A percentile compares a stretch with the other conserved stretches of the same genome.
These are phyloP conservation scores for Colletotrichum scovillei DNA, from an alignment of 2,329 filamentous ascomycete species.

Conservation along the genomic window DNA sequence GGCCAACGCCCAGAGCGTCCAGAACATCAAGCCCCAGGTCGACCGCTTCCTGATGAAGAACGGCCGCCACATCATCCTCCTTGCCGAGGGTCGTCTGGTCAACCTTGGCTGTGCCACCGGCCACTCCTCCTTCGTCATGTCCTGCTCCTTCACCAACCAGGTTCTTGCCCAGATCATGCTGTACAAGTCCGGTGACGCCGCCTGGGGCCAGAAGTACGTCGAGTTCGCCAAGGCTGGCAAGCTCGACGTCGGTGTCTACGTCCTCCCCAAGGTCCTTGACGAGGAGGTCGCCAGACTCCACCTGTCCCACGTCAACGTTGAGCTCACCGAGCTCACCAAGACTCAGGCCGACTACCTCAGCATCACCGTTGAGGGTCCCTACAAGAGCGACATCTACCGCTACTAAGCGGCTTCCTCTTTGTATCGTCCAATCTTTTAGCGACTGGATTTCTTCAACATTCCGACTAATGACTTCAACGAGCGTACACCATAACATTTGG, in stretches of 20 bases:
- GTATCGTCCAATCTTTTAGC: conserved; percentile 40
- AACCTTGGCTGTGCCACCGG: conserved; percentile 99
- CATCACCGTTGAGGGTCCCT: conserved; percentile 87
- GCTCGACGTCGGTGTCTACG: conserved; percentile 93
- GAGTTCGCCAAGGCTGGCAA: conserved; percentile 95
- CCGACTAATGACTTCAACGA: conserved; percentile 38
- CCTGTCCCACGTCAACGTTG: conserved; percentile 91
- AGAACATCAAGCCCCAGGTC: conserved; percentile 99
- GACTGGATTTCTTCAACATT: conserved; percentile 35
- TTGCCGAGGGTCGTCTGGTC: conserved; percentile 98
- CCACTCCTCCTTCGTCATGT: conserved; percentile 99
- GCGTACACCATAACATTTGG: conserved; percentile 35
- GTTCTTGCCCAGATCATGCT: conserved; percentile 99
- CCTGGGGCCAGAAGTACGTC: conserved; percentile 92
- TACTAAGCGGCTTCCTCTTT: conserved; percentile 55
- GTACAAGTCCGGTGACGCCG: conserved; percentile 90
- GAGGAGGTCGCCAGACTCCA: conserved; percentile 98
- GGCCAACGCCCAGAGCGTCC: conserved; percentile 90
- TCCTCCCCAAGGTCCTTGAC: conserved; percentile 97
- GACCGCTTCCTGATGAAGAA: conserved; percentile 96
- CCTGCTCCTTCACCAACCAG: conserved; percentile 99
- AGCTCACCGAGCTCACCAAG: conserved; percentile 86
- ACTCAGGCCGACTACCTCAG: conserved; percentile 97
- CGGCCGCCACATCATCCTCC: conserved; percentile 97
- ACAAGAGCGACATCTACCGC: conserved; percentile 86